Evolutionary conservation across 2,329 filamentous ascomycete species (phyloP).

Genomic region (Pseudodiploospora longispora): DNA sequence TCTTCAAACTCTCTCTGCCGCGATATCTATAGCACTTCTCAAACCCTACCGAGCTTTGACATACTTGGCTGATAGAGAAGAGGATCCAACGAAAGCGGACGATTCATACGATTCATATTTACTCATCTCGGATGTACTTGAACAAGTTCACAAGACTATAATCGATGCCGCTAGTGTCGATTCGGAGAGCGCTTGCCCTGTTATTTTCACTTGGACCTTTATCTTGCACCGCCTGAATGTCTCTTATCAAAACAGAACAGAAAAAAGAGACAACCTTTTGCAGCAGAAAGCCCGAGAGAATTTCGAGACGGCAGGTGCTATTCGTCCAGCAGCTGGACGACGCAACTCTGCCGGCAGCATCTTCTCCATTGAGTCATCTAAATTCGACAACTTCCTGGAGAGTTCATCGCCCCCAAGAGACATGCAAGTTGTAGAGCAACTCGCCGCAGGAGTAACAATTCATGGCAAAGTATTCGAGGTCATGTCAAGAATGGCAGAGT

Average conservation of each 20-base stretch:
- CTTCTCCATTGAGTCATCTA: constrained; percentile 52
- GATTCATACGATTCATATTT: constrained; percentile 51
- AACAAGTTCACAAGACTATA: constrained; percentile 65
- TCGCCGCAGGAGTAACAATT: constrained; percentile 41
- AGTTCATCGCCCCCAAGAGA: constrained; percentile 43
- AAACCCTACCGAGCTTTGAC: constrained; percentile 52
- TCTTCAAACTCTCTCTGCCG: constrained; percentile 60
- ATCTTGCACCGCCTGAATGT: constrained; percentile 63
- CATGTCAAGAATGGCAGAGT: constrained; percentile 41
- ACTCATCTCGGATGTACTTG: constrained; percentile 60
- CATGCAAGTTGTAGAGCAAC: constrained; percentile 40
- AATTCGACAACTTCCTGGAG: constrained; percentile 50
- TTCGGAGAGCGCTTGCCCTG: constrained; percentile 59
- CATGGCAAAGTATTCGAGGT: constrained; percentile 46
- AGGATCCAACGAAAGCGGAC: constrained; percentile 26
- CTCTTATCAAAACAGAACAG: constrained; percentile 53
- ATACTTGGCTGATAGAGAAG: constrained; percentile 30
- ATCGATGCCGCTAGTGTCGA: constrained; percentile 48
- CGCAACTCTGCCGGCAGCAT: constrained; percentile 55
- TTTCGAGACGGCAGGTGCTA: constrained; percentile 40
- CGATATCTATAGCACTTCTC: constrained; percentile 65
- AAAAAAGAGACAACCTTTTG: constrained; percentile 49
- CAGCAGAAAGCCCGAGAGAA: constrained; percentile 51
- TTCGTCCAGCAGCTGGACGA: constrained; percentile 33
- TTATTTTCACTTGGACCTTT: constrained; percentile 74